Base-by-base conservation (phyloP, 1,139 yeast genomes). In the Eremothecium sinecaudum region DNA sequence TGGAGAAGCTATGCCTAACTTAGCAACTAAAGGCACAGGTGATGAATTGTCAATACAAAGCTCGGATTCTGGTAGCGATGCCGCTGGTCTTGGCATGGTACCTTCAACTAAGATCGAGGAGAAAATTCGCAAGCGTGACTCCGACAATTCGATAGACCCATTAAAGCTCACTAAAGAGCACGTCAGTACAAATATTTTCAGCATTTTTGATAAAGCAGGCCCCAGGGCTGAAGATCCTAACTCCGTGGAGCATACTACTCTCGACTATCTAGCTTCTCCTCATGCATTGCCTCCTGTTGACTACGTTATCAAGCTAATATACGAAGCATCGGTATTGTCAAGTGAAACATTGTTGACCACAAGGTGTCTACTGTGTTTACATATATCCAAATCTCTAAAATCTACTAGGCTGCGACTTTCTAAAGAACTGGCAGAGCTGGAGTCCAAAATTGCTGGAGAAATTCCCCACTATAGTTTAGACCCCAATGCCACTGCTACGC, bases 261-360 rank as follows among this genome's bases (percentile, higher is more conserved):
- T 75, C 37, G 80, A 73, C 41, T 67, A 65, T 36, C 52, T 75
- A 38, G 72, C 75, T 0, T 64, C 75, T 0, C 71, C 76, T 2
- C 59, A 63, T 33, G 62, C 76, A 0, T 66, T 71, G 4, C 59
- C 71, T 6, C 77, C 84, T 2, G 62, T 69, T 9, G 75, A 73
- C 40, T 58, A 61, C 28, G 63, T 73, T 5, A 64, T 79, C 28
- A 79, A 75, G 40, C 52, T 73, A 33, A 69, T 79, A 25, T 71
- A 71, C 46, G 82, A 79, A 44, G 61, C 71, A 2, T 75, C 78
- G 1, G 71, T 75, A 0, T 55, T 77, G 31, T 73, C 72, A 0
- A 71, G 75, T 39, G 87, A 79, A 48, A 63, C 76, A 59, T 74
- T 78, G 45, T 55, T 79, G 40, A 66, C 79, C 67, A 55, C 78